These are phyloP conservation scores for Rhizophagus clarus DNA, from an alignment of 192 early-diverging fungal species.

Conservation along the genomic window DNA sequence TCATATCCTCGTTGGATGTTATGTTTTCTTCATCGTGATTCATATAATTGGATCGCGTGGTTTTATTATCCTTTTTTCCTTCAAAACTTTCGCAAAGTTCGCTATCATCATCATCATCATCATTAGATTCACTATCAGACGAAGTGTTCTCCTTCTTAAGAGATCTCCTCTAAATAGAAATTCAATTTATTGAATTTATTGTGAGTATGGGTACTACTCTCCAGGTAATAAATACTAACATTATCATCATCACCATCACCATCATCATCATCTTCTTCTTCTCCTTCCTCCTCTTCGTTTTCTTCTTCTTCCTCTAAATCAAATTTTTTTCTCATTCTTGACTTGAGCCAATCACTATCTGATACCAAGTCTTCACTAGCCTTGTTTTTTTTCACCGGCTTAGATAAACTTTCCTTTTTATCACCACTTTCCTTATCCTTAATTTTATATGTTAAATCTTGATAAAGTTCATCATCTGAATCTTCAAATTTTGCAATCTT, in stretches of 20 bases:
- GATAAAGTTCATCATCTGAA: slow-evolving; percentile 76
- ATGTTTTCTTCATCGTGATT: slow-evolving; percentile 25
- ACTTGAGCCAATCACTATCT: slow-evolving; percentile 69
- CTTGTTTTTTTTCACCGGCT: slow-evolving; percentile 67
- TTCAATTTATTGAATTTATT: neutral
- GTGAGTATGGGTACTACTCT: neutral
- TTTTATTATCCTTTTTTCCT: slow-evolving; percentile 25
- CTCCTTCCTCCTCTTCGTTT: slow-evolving; percentile 27
- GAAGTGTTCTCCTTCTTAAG: neutral
- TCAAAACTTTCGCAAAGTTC: neutral
- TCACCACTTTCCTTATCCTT: slow-evolving; percentile 43
- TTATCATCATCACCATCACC: slow-evolving; percentile 35
- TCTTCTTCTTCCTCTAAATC: slow-evolving; percentile 19
- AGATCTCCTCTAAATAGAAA: too few species aligned
- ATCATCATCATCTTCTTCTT: slow-evolving; percentile 32
- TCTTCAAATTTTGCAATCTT: slow-evolving; percentile 62
- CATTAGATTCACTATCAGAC: neutral
- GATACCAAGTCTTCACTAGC: slow-evolving; percentile 42
- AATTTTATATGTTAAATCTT: slow-evolving; percentile 62
- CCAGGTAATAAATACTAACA: neutral
- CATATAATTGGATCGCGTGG: slow-evolving; percentile 22
- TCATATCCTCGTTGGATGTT: slow-evolving; percentile 2
- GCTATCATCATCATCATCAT: neutral
- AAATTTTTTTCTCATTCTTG: slow-evolving; percentile 57
- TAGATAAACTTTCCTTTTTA: slow-evolving; percentile 35